Evolutionary conservation across 805 yeast species (phyloP).

Genomic region (Suhomyces kilbournensis): DNA sequence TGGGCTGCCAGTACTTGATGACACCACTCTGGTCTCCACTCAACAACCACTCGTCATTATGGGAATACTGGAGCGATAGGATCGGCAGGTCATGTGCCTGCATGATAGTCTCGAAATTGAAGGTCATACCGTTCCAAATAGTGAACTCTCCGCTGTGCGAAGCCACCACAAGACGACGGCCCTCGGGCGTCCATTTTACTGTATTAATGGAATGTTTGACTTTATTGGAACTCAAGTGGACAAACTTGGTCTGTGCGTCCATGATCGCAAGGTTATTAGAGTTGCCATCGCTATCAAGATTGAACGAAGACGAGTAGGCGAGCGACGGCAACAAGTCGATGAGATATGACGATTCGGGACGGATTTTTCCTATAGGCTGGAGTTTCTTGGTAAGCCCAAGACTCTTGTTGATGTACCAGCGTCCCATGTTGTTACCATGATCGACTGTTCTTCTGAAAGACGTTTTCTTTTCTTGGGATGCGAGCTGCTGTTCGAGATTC

Average conservation of each 20-base stretch:
- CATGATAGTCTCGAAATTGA: constrained; percentile 95
- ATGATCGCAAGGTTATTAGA: constrained; percentile 44
- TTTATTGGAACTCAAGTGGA: constrained; percentile 87
- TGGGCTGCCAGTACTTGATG: constrained; percentile 96
- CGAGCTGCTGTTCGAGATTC: constrained; percentile 41
- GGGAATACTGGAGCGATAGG: constrained; percentile 74
- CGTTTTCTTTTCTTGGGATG: constrained; percentile 48
- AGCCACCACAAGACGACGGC: constrained; percentile 84
- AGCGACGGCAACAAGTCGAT: constrained; percentile 64
- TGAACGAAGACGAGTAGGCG: constrained; percentile 45
- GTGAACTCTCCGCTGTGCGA: constrained; percentile 95
- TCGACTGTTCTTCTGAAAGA: constrained; percentile 71
- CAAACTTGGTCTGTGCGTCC: constrained; percentile 76
- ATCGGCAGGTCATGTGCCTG: constrained; percentile 97
- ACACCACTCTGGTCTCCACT: constrained; percentile 92
- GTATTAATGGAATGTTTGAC: constrained; percentile 87
- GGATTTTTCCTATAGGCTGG: constrained; percentile 47
- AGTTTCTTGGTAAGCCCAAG: constrained; percentile 33
- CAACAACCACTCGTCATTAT: constrained; percentile 90
- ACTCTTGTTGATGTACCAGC: constrained; percentile 51
- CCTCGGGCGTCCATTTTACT: constrained; percentile 96
- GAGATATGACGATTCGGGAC: constrained; percentile 69
- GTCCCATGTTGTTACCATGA: constrained; percentile 70
- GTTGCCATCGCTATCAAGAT: constrained; percentile 21
- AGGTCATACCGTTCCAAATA: constrained; percentile 93